These are phyloP conservation scores for Eleusine indica DNA, from an alignment of 176 grass and related monocot species.

Conservation along the genomic window DNA sequence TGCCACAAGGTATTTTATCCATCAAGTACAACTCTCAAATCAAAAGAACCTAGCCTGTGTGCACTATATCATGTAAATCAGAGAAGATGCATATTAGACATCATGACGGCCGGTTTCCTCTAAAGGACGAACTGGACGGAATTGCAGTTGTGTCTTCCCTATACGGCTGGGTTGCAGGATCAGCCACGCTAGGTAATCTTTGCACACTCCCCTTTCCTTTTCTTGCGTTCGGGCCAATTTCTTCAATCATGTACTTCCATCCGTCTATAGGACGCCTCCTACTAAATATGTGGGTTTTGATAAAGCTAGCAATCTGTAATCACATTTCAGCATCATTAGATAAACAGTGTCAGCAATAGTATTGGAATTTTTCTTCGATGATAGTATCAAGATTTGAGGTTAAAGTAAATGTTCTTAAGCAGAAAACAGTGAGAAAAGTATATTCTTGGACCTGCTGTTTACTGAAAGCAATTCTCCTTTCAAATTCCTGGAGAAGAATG, in stretches of 20 bases:
- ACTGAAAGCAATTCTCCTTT: constrained; percentile 89
- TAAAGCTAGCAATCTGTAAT: constrained; percentile 87
- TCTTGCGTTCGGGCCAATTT: constrained; percentile 89
- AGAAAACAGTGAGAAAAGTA: neutral
- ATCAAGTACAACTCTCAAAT: neutral
- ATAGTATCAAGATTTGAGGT: neutral
- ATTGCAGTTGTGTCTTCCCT: constrained; percentile 68
- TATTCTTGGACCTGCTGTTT: constrained; percentile 70
- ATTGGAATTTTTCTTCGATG: neutral
- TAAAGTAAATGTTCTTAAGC: neutral
- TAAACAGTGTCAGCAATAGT: neutral
- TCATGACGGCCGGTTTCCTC: constrained; percentile 43
- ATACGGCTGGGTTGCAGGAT: constrained; percentile 67
- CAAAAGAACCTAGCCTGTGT: neutral
- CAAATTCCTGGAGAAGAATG: constrained; percentile 97
- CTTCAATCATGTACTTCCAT: constrained; percentile 96
- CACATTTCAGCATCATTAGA: constrained; percentile 10
- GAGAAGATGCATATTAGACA: neutral
- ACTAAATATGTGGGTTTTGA: constrained; percentile 95
- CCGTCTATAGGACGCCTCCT: constrained; percentile 72
- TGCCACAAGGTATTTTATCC: neutral
- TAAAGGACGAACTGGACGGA: constrained; percentile 47
- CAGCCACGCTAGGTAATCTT: constrained; percentile 64
- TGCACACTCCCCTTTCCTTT: constrained; percentile 83
- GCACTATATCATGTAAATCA: neutral